phyloP scores from a whole-genome alignment of 73 alveolate species.

The Blepharisma stoltei region DNA sequence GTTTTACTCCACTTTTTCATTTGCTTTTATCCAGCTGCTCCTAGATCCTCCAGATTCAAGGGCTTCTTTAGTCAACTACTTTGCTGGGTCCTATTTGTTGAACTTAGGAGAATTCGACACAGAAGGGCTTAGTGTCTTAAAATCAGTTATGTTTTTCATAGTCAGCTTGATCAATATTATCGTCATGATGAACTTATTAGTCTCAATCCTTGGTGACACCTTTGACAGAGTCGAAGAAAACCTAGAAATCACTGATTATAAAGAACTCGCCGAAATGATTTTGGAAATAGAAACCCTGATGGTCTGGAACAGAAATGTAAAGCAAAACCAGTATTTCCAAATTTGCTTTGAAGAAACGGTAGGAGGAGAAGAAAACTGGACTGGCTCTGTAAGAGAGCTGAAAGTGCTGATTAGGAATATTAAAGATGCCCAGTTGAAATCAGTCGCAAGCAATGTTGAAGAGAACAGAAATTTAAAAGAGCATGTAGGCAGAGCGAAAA shows the following conservation, averaged over 20 bases:
- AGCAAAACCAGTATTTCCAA: background rate
- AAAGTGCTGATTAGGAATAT: background rate
- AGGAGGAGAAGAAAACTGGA: background rate
- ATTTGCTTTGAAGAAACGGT: background rate
- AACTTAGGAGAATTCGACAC: conserved; percentile 38
- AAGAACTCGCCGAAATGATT: conserved; percentile 40
- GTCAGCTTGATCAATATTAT: conserved; percentile 38
- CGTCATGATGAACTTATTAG: conserved; percentile 33
- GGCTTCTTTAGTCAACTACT: background rate
- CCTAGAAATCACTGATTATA: conserved; percentile 30
- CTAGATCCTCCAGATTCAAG: no score
- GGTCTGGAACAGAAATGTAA: conserved; percentile 31
- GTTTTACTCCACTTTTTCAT: conserved; percentile 2
- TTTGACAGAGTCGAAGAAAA: conserved; percentile 41
- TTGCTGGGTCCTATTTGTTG: conserved; percentile 23
- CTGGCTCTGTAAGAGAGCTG: background rate
- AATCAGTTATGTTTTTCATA: conserved; percentile 35
- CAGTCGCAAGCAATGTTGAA: no score
- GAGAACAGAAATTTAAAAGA: no score
- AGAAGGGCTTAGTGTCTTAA: background rate
- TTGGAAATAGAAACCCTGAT: conserved; percentile 36
- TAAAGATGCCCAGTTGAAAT: no score
- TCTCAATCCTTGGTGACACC: conserved; percentile 49
- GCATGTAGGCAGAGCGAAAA: no score
- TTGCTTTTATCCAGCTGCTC: conserved; percentile 18